phyloP scores from a whole-genome alignment of 202 grass and related monocot species.

The Panicum virgatum region DNA sequence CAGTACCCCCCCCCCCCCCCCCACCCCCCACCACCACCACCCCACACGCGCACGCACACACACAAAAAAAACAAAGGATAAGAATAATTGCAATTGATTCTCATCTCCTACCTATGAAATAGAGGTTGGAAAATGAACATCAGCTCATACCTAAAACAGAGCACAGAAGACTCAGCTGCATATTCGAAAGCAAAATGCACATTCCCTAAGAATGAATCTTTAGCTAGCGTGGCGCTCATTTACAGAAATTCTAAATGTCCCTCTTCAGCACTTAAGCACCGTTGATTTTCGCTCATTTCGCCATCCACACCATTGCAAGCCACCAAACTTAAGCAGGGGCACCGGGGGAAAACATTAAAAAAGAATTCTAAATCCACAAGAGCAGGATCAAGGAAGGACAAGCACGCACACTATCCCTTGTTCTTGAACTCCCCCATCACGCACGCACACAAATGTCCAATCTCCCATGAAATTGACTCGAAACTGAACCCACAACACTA shows the following conservation, averaged over 20 bases:
- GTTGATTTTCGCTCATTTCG: too few relatives aligned
- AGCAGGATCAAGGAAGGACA: not conserved
- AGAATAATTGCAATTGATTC: not conserved
- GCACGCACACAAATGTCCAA: not conserved
- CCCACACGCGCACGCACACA: too few relatives aligned
- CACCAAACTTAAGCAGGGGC: not conserved
- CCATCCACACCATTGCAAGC: not conserved
- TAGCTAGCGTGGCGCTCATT: not conserved
- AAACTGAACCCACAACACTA: not conserved
- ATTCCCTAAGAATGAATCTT: not conserved
- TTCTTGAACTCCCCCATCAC: not conserved
- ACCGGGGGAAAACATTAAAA: not conserved
- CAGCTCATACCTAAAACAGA: not conserved
- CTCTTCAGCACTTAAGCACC: too few relatives aligned
- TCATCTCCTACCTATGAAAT: not conserved
- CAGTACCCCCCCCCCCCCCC: not conserved
- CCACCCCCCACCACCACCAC: too few relatives aligned
- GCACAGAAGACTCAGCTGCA: too few relatives aligned
- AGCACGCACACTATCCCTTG: not conserved
- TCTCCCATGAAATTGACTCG: not conserved
- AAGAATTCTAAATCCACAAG: not conserved
- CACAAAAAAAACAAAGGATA: too few relatives aligned
- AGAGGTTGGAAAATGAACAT: not conserved
- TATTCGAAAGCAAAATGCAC: not conserved
- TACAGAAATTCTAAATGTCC: too few relatives aligned